Base-by-base conservation (phyloP, 257 asterid genomes). In the Solanum piurae region DNA sequence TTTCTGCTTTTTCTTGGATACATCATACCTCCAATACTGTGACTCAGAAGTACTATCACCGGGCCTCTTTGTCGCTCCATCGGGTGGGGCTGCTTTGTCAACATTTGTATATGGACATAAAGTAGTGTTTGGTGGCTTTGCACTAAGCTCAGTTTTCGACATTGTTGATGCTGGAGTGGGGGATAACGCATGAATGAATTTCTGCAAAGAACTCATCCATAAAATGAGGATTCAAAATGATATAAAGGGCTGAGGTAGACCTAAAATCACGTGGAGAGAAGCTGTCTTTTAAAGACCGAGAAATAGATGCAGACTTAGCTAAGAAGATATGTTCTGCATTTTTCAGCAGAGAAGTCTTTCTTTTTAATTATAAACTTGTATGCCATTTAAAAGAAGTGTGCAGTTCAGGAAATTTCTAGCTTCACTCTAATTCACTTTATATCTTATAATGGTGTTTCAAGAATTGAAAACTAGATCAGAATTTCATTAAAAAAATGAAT, bases 21-120 rank as follows among this genome's bases (percentile, higher is more conserved):
- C 95, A 87, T 97, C 99, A 88, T 95, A 97, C 79, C 99, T 92
- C 99, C 99, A 97, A 92, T 95, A 91, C 90, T 97, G 99, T 34
- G 94, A 76, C 90, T 95, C 99, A 83, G 97, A 87, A 76, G 20
- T 90, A 92, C 88, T 86, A 69, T 95, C 98, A 38, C 92, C 90
- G 55, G 94, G 87, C 90, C 95, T 92, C 89, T 95, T 95, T 86
- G 87, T 49, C 80, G 93, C 86, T 91, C 92, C 92, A 18, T 92
- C 92, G 16, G 87, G 89, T 49, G 91, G 89, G 85, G 87, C 89
- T n/a, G 88, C 87, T 89, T 91, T 92, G 83, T 88, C 92, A 9
- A 62, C 38, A 75, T 88, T 83, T 87, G 89, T 74, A 90, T 95
- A 95, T 12, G 99, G 99, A 89, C 92, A 93, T 90, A 90, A 80